Evolutionary conservation across 768 basidiomycete species (phyloP).

Genomic region (Suillus occidentalis): DNA sequence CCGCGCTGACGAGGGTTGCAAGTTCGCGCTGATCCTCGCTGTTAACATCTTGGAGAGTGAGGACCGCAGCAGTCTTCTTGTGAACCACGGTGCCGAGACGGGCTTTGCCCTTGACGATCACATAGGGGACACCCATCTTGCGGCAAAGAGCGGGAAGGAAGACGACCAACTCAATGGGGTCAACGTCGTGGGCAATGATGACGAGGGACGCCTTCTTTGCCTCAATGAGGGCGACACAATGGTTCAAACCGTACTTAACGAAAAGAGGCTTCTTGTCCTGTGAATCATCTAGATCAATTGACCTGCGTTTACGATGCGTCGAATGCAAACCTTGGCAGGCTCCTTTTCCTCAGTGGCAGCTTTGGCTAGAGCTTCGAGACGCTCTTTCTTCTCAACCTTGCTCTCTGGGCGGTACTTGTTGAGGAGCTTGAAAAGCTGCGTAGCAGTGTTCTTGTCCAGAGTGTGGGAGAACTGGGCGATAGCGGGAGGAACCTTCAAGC

Average conservation of each 20-base stretch:
- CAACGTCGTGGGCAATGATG: conserved; percentile 96
- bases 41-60: conserved; percentile 91
- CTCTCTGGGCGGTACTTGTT: conserved; percentile 97
- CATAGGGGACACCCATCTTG: conserved; percentile 99
- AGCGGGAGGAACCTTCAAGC: conserved; percentile 96
- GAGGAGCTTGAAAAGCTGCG: conserved; percentile 94
- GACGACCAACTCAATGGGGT: conserved; percentile 98
- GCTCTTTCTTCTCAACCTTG: conserved; percentile 96
- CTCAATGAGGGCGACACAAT: conserved; percentile 92
- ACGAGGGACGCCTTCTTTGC: conserved; percentile 97
- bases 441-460: conserved; percentile 99
- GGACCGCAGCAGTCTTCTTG: conserved; percentile 95
- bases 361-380: conserved; percentile 76
- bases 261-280: conserved; percentile 95
- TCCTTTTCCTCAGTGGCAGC: conserved; percentile 81
- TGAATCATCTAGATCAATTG: not conserved
- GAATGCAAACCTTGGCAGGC: conserved; percentile 45
- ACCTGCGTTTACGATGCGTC: not conserved
- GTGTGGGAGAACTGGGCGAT: conserved; percentile 98
- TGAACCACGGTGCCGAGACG: conserved; percentile 97
- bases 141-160: conserved; percentile 98
- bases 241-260: conserved; percentile 97
- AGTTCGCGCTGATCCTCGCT: conserved; percentile 94
- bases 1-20: conserved; percentile 86
- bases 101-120: conserved; percentile 97